Base-by-base conservation (phyloP, 805 yeast genomes). In the Wickerhamiella allomyrinae region DNA sequence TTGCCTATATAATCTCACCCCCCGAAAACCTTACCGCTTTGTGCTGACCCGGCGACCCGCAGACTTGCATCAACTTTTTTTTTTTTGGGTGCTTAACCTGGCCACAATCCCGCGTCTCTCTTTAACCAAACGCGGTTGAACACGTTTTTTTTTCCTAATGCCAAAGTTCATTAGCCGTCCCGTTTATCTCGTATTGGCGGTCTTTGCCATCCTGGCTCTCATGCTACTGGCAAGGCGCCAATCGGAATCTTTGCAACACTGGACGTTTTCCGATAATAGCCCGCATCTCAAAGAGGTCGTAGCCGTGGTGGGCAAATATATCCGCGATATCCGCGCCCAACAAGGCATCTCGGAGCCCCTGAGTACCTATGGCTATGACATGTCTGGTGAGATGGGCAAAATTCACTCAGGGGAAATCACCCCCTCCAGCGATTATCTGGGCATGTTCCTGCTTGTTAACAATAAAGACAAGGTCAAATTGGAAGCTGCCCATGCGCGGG, bases 401-500 rank as follows among this genome's bases (percentile, higher is more conserved):
- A 31, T 31, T 13, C 34, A 31, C 6, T 5, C 15, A 13, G 34
- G 34, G 25, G 15, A 25, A 8, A 9, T 11, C 14, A 34, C 14
- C 5, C 17, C 21, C 13, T 27, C 40, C 6, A 25, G 13, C 7
- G 40, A 27, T 5, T 19, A 17, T 5, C 36, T 50, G 38, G 40
- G 41, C n/a, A 29, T 37, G 43, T 49, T 47, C 39, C 41, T 49
- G 34, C 46, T 47, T 34, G 41, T 51, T 10, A 24, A 13, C 11
- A 42, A 39, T 8, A 45, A 47, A 8, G 50, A 49, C 9, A 38
- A 40, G 21, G 43, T 27, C 20, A 23, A 34, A 24, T 42, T 51
- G 17, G 34, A 37, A 29, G 20, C 10, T 10, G 17, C 39, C 29
- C 55, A 51, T 34, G 31, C 29, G 20, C 13, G 29, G 15, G 48